phyloP scores from a whole-genome alignment of 441 rosid species.

The Raphanus hybrid region DNA sequence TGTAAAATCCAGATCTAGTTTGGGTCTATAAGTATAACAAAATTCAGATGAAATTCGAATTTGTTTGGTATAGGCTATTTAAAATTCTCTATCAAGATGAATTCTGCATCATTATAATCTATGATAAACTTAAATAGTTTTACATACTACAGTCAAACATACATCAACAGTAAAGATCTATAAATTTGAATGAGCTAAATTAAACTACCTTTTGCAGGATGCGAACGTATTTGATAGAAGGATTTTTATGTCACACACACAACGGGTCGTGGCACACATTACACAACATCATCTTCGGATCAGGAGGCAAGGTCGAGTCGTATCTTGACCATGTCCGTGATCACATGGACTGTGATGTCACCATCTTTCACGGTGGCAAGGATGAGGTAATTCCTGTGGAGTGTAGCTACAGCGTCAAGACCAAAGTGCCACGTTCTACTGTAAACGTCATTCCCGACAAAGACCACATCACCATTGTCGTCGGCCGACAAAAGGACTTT shows the following conservation, averaged over 20 bases:
- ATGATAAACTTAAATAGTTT: not conserved
- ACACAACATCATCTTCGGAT: constrained; percentile 91
- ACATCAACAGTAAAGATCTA: not conserved
- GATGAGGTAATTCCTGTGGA: constrained; percentile 87
- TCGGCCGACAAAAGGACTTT: constrained; percentile 78
- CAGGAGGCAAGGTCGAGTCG: constrained; percentile 76
- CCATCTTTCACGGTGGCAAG: constrained; percentile 69
- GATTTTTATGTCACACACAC: constrained; percentile 91
- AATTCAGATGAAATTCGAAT: not conserved
- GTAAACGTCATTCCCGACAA: constrained; percentile 72
- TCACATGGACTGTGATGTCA: constrained; percentile 62
- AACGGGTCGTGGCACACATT: constrained; percentile 93
- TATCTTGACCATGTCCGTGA: constrained; percentile 71
- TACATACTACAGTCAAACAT: not conserved
- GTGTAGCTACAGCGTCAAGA: constrained; percentile 73
- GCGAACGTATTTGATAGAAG: constrained; percentile 81
- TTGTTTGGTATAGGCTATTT: not conserved
- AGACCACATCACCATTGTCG: constrained; percentile 93
- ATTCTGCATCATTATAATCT: not conserved
- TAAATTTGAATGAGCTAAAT: not conserved
- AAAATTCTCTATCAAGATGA: not conserved
- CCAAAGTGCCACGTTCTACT: constrained; percentile 64
- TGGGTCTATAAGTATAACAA: not conserved
- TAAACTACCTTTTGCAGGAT: constrained; percentile 51
- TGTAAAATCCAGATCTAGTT: not conserved